Conservation (phyloP, 306 rosid species). For the Quercus rubra region DNA sequence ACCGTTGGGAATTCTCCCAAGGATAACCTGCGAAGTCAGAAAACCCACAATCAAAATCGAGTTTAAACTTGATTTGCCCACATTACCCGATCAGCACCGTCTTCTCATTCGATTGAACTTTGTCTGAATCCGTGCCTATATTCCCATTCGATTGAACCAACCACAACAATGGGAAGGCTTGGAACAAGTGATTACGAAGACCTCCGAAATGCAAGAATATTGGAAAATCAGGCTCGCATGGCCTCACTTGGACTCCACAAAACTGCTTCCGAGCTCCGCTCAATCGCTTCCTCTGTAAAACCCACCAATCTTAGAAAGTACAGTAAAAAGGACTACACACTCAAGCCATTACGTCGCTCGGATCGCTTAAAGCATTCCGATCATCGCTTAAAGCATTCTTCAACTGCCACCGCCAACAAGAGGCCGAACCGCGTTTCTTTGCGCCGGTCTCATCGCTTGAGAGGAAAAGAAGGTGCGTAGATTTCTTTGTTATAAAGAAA, state of each 20-base stretch:
- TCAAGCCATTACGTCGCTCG: constrained; percentile 57
- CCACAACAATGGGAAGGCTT: constrained; percentile 32
- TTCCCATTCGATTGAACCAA: too few relatives aligned
- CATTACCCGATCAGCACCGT: too few relatives aligned
- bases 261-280: constrained; percentile 41
- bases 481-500: neutral
- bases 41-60: too few relatives aligned
- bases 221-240: constrained; percentile 63
- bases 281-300: constrained; percentile 19
- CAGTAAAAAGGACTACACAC: constrained; percentile 12
- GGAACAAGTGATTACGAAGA: constrained; percentile 42
- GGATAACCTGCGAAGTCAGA: too few relatives aligned
- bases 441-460: constrained; percentile 22
- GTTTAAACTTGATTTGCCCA: too few relatives aligned
- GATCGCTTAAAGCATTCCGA: constrained; percentile 31
- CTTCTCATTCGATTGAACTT: too few relatives aligned
- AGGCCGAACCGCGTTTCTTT: neutral
- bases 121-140: too few relatives aligned
- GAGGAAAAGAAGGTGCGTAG: constrained; percentile 15
- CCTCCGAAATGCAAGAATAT: constrained; percentile 54
- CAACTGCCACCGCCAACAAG: neutral
- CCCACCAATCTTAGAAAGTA: neutral
- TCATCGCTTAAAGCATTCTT: constrained; percentile 30
- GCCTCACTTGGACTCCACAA: constrained; percentile 48
- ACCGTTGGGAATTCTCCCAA: too few relatives aligned